Conservation (phyloP, 805 yeast species). For the Candida methanosorbosa region DNA sequence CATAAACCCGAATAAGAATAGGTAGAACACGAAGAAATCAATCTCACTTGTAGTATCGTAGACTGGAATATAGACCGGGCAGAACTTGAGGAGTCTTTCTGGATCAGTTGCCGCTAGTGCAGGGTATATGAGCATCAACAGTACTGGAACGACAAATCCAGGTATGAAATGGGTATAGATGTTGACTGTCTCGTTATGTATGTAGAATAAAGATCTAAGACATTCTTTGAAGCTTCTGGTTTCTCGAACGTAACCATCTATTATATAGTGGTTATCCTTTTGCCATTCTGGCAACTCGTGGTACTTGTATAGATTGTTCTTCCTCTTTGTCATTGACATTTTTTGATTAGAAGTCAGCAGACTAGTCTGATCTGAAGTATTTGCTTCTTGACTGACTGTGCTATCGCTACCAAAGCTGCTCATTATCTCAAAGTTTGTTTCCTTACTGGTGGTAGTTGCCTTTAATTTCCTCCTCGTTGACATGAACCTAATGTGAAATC, state of each 20-base stretch:
- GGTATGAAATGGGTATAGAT: constrained; percentile 45
- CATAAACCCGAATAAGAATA: constrained; percentile 25
- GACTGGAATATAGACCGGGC: constrained; percentile 20
- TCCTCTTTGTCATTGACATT: background rate
- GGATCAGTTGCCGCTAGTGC: constrained; percentile 2
- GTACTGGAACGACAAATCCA: constrained; percentile 21
- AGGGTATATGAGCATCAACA: constrained; percentile 1
- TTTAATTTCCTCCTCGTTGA: background rate
- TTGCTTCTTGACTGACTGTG: too few relatives aligned
- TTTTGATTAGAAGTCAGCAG: too few relatives aligned
- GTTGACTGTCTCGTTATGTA: constrained; percentile 48
- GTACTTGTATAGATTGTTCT: constrained; percentile 15
- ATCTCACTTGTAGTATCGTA: background rate
- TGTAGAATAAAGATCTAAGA: constrained; percentile 31
- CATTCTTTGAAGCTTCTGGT: constrained; percentile 33
- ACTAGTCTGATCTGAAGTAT: too few relatives aligned
- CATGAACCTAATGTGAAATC: background rate
- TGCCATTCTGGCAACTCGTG: constrained; percentile 49
- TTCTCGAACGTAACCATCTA: constrained; percentile 40
- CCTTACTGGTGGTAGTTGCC: background rate
- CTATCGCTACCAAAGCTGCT: too few relatives aligned
- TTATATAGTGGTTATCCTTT: constrained; percentile 44
- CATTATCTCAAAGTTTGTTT: background rate
- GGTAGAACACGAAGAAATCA: background rate
- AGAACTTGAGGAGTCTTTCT: constrained; percentile 9